These are phyloP conservation scores for Mucor circinelloides DNA, from an alignment of 371 early-diverging fungal species.

Conservation along the genomic window DNA sequence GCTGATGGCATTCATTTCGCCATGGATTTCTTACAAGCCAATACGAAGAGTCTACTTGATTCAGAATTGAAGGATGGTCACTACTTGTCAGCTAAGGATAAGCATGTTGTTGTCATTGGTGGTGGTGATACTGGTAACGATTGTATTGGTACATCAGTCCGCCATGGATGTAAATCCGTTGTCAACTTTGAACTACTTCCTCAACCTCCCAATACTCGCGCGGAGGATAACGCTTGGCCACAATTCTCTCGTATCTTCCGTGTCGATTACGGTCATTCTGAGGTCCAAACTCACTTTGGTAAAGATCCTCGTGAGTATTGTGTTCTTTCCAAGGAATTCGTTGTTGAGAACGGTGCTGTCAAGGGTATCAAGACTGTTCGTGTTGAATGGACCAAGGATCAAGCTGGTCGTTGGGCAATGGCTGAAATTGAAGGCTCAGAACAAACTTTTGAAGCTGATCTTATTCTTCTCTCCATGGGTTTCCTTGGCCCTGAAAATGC, in stretches of 20 bases:
- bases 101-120: constrained; percentile 96
- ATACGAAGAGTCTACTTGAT: constrained; percentile 86
- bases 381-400: constrained; percentile 90
- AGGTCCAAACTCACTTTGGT: constrained; percentile 82
- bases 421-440: constrained; percentile 82
- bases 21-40: constrained; percentile 94
- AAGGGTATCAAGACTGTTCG: constrained; percentile 91
- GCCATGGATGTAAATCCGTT: constrained; percentile 89
- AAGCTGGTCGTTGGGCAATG: constrained; percentile 85
- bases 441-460: constrained; percentile 82
- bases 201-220: constrained; percentile 81
- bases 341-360: constrained; percentile 79
- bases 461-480: constrained; percentile 94
- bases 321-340: constrained; percentile 91
- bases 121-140: constrained; percentile 98
- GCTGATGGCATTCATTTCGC: constrained; percentile 95
- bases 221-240: constrained; percentile 95
- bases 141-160: constrained; percentile 92
- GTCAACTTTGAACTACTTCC: constrained; percentile 96
- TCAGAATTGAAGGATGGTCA: constrained; percentile 70
- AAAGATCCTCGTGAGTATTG: constrained; percentile 94
- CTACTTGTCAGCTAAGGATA: constrained; percentile 87
- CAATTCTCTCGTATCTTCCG: constrained; percentile 91
- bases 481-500: constrained; percentile 94
- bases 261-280: constrained; percentile 95